Conservation (phyloP, 1,284 basidiomycete genomes). For the Ceraceosorus bombacis region DNA sequence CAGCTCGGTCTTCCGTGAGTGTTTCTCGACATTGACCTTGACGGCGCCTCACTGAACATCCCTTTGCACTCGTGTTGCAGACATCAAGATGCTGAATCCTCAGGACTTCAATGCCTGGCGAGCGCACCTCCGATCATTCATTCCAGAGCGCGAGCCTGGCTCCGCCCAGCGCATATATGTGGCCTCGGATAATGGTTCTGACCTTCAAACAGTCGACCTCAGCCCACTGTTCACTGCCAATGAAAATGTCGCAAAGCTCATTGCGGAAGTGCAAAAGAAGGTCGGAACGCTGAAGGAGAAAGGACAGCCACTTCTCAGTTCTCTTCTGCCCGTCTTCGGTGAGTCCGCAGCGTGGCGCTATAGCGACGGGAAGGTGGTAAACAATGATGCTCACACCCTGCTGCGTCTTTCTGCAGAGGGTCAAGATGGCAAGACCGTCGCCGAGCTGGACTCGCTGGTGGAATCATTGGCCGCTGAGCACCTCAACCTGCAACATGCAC, state of each 20-base stretch:
- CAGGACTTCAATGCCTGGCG: slow-evolving; percentile 44
- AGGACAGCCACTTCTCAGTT: slow-evolving; percentile 3
- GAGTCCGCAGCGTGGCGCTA: not conserved
- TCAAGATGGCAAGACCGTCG: slow-evolving; percentile 14
- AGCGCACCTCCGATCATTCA: slow-evolving; percentile 34
- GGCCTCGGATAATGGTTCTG: slow-evolving; percentile 21
- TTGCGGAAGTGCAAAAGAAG: slow-evolving; percentile 20
- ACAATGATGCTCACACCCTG: not conserved
- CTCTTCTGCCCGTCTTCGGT: slow-evolving; percentile 2
- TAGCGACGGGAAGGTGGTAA: no score
- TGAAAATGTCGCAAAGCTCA: slow-evolving; percentile 27
- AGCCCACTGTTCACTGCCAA: slow-evolving; percentile 25
- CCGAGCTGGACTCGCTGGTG: slow-evolving; percentile 21
- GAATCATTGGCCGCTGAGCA: slow-evolving; percentile 33
- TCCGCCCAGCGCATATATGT: slow-evolving; percentile 26
- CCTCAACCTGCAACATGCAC: slow-evolving; percentile 26
- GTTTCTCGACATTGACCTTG: not conserved
- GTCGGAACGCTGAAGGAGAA: slow-evolving; percentile 4
- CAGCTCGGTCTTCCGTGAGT: slow-evolving; percentile 37
- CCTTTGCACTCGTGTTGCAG: slow-evolving; percentile 4
- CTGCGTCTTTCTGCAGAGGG: not conserved
- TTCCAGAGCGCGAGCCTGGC: slow-evolving; percentile 26
- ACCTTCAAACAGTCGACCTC: slow-evolving; percentile 33
- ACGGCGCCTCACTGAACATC: not conserved
- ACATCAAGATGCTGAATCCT: slow-evolving; percentile 41